phyloP scores from a whole-genome alignment of 106 monocot genomes.

The Acanthochlamys bracteata region DNA sequence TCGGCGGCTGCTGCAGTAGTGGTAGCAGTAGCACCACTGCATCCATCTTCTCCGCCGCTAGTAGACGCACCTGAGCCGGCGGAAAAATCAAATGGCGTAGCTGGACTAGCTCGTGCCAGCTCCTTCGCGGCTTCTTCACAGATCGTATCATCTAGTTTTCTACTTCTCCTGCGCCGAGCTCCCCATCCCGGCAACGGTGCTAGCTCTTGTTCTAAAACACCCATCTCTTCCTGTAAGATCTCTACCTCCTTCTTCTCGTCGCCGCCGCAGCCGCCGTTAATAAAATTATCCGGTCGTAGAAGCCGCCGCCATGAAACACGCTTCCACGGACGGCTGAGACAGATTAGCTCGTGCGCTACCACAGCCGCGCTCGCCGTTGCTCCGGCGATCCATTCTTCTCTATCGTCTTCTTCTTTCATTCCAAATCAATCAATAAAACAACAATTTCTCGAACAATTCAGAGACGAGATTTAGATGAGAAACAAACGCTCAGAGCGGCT shows the following conservation, averaged over 20 bases:
- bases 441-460: neutral
- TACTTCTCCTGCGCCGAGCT: neutral
- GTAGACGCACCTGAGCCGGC: neutral
- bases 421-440: neutral
- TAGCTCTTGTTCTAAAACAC: neutral
- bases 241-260: neutral
- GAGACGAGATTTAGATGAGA: neutral
- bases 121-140: neutral
- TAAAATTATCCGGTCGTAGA: neutral
- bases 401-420: neutral
- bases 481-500: neutral
- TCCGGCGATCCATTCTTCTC: neutral
- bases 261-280: neutral
- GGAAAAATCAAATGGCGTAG: neutral
- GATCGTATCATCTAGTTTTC: neutral
- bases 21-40: neutral
- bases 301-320: neutral
- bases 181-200: neutral
- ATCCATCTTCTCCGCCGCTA: slow-evolving; percentile 1
- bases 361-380: neutral
- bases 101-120: neutral
- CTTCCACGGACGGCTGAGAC: neutral
- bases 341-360: slow-evolving; percentile 2
- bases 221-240: neutral
- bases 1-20: neutral